Conservation (phyloP, 176 grass and related monocot species). For the Guadua angustifolia region DNA sequence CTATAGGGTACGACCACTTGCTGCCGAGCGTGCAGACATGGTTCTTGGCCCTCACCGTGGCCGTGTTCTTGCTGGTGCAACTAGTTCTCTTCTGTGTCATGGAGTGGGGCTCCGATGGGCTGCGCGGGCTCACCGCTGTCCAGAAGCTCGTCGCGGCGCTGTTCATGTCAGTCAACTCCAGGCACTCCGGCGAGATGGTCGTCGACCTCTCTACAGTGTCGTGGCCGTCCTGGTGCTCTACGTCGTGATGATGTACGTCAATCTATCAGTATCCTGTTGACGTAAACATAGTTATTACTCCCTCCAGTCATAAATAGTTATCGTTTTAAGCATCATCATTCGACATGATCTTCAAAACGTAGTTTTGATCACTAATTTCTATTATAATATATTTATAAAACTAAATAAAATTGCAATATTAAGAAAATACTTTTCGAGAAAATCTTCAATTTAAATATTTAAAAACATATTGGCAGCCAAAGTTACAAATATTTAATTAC, state of each 20-base stretch:
- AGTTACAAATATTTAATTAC: no score
- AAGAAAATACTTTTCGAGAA: no score
- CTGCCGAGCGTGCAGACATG: constrained; percentile 37
- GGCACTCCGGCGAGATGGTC: constrained; percentile 68
- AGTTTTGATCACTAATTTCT: no score
- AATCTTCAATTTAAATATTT: no score
- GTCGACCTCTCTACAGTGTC: constrained; percentile 63
- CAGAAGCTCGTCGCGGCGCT: constrained; percentile 66
- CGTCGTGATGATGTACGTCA: constrained; percentile 74
- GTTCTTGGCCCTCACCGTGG: constrained; percentile 55
- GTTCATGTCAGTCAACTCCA: constrained; percentile 76
- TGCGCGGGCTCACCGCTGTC: constrained; percentile 46
- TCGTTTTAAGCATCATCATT: no score
- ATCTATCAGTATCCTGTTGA: background rate
- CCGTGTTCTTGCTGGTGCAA: constrained; percentile 46
- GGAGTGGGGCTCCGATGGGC: constrained; percentile 72
- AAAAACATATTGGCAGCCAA: no score
- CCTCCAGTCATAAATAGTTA: no score
- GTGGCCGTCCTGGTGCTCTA: constrained; percentile 63
- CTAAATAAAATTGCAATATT: no score
- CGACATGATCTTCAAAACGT: no score
- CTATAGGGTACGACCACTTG: constrained; percentile 56
- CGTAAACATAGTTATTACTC: background rate
- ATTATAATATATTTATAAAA: no score
- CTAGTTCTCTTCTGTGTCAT: constrained; percentile 57